Conservation (phyloP, 2,329 filamentous ascomycete species). For the Ascosphaera acerosa region DNA sequence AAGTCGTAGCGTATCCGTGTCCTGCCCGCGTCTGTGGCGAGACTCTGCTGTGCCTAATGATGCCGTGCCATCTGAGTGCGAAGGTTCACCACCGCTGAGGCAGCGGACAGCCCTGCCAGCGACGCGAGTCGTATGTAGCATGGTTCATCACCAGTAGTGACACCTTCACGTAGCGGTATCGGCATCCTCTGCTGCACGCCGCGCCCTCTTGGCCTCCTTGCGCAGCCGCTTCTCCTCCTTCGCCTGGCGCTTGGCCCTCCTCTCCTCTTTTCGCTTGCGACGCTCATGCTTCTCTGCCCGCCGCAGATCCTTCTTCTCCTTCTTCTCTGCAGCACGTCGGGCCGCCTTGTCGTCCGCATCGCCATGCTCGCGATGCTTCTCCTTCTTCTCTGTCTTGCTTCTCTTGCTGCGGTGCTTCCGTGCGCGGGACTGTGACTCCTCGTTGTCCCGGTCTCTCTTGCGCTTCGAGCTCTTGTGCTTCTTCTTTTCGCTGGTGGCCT, state of each 20-base stretch:
- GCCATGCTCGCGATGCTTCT: slow-evolving; percentile 5
- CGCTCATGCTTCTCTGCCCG: slow-evolving; percentile 3
- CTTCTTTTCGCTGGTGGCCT: slow-evolving; percentile 5
- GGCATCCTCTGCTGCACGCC: too few relatives aligned
- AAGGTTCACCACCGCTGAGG: too few relatives aligned
- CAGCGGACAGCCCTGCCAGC: too few relatives aligned
- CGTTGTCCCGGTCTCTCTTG: slow-evolving; percentile 9
- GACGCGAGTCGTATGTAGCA: too few relatives aligned
- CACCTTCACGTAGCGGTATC: too few relatives aligned
- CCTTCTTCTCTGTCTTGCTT: slow-evolving; percentile 11
- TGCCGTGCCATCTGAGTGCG: too few relatives aligned
- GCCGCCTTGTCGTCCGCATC: slow-evolving; percentile 8
- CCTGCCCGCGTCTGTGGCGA: too few relatives aligned
- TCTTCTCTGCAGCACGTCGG: slow-evolving; percentile 6
- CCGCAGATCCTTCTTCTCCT: slow-evolving; percentile 4
- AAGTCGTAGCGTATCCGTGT: too few relatives aligned
- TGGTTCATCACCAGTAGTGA: too few relatives aligned
- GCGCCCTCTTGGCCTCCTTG: slow-evolving; percentile 7
- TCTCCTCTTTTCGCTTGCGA: slow-evolving; percentile 3
- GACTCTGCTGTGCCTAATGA: too few relatives aligned
- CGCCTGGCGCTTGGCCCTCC: slow-evolving; percentile 2
- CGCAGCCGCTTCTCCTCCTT: slow-evolving; percentile 1
- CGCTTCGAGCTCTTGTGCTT: slow-evolving; percentile 15
- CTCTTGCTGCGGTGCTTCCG: slow-evolving; percentile 5
- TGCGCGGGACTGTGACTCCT: too few relatives aligned